Base-by-base conservation (phyloP, 129 eudicot species). In the Flaveria ramosissima region DNA sequence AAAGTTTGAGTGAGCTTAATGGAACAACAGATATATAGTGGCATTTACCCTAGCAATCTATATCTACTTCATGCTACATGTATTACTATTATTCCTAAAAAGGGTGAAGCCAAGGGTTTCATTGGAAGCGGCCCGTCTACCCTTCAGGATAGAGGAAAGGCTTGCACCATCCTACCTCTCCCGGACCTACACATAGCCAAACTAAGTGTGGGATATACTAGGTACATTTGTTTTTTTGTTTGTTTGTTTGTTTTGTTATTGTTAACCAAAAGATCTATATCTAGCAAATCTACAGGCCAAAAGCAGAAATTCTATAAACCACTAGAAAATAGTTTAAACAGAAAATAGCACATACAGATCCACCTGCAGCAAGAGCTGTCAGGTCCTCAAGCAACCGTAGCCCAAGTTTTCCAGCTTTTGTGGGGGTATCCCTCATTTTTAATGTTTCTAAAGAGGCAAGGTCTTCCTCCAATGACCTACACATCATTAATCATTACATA, bases 311-410 rank as follows among this genome's bases (percentile, higher is more conserved):
- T 47, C 16, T 66, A 17, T 66, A 48, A 45, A 50, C 64, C 68
- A 39, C 1, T 66, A 27, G 72, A 45, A 73, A 16, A 77, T n/a
- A 67, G 61, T 57, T 65, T 82, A 83, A 72, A 64, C 80, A 76
- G 80, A 74, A 83, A 81, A 78, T 74, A 77, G 84, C 92, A 94
- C 99, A 91, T 94, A 91, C 99, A 89, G 99, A 94, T 94, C 99
- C 99, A 94, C 99, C 99, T 91, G 99, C 99, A 83, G 99, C 99
- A 84, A 94, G 94, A 86, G 99, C 96, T 84, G 99, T 91, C 86
- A 94, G 95, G 88, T 94, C 99, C 96, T 91, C 99, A 20, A 94
- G 92, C 82, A 94, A 88, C 39, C 92, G 84, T 59, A 94, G 85
- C 74, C 97, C 99, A 78, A 91, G 90, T 80, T 83, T 89, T 82